These are phyloP conservation scores for Nothophoma quercina DNA, from an alignment of 2,329 filamentous ascomycete genomes.

Conservation along the genomic window DNA sequence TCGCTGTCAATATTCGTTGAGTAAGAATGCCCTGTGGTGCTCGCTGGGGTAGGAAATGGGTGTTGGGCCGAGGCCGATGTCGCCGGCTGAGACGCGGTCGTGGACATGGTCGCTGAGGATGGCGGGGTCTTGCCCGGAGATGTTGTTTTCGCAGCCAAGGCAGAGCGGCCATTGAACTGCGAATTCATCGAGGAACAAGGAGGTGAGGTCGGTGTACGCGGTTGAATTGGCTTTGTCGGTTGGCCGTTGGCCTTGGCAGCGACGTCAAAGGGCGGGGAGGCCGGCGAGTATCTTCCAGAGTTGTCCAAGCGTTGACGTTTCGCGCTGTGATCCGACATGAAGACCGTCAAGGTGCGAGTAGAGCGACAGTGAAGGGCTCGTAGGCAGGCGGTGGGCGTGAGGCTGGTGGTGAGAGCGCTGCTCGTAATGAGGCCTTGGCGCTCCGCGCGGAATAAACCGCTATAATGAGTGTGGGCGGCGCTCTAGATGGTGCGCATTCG, in stretches of 20 bases:
- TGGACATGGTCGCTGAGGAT: conserved; percentile 51
- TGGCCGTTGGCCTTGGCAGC: conserved; percentile 46
- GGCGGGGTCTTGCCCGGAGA: conserved; percentile 51
- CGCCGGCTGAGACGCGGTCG: conserved; percentile 44
- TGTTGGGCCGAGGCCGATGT: conserved; percentile 40
- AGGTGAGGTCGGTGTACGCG: conserved; percentile 58
- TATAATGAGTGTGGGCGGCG: conserved; percentile 33
- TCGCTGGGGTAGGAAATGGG: conserved; percentile 50
- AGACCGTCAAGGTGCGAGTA: conserved; percentile 23
- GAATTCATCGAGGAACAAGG: conserved; percentile 57
- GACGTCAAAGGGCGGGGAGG: conserved; percentile 53
- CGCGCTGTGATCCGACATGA: conserved; percentile 47
- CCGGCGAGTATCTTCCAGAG: conserved; percentile 55
- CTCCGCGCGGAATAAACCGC: conserved; percentile 40
- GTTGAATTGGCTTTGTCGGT: conserved; percentile 53
- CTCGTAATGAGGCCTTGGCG: conserved; percentile 36
- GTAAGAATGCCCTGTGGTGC: conserved; percentile 44
- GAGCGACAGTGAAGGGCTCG: conserved; percentile 19
- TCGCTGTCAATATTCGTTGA: conserved; percentile 50
- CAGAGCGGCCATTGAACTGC: conserved; percentile 48
- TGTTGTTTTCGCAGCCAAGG: conserved; percentile 36
- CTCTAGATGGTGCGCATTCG: conserved; percentile 44
- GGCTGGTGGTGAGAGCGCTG: conserved; percentile 31
- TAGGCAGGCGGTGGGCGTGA: conserved; percentile 23
- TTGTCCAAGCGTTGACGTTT: conserved; percentile 52